Base-by-base conservation (phyloP, 2,329 filamentous ascomycete species). In the Fusarium sp. region DNA sequence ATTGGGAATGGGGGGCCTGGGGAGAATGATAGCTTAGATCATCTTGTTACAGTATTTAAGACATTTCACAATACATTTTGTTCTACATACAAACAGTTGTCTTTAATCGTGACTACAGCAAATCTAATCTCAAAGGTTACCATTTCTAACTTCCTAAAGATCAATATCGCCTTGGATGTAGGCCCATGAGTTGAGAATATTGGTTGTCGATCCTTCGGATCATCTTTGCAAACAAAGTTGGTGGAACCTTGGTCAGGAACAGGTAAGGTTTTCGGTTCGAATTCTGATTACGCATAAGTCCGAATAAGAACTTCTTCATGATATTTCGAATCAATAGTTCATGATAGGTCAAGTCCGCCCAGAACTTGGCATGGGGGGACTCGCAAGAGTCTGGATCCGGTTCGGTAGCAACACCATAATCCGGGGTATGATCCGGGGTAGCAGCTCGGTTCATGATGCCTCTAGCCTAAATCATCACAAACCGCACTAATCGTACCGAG, bases 381-480 rank as follows among this genome's bases (percentile, higher is more conserved):
- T 52, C 36, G 3, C 35, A 62, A 61, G 28, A 47, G 44, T 51
- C 58, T n/a, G 44, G 62, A 71, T 66, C 72, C 70, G 70, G 70
- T 73, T 73, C 70, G 70, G 70, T 58, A 31, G 38, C 47, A 66
- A 42, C 59, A 65, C 28, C 63, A 49, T 13, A 66, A 48, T 54
- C 70, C 70, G 69, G 59, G 49, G 59, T 59, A 58, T 17, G 63
- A 58, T 66, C 61, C 63, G 63, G 63, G 63, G 63, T 49, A 66
- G 11, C 49, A 42, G 57, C 13, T 73, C 70, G 70, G 70, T 73
- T 73, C 64, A 52, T 56, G 51, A 70, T 57, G 48, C n/a, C 41
- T 48, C 66, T 70, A 72, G 38, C 63, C 63, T 55, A 70, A 42
- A 62, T 51, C 38, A 57, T 72, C 39, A 18, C n/a, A 58, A 58